Evolutionary conservation across 768 basidiomycete genomes (phyloP), one percentile per base, ranked within the genome.

Genomic region (Sporobolomyces roseus): DNA sequence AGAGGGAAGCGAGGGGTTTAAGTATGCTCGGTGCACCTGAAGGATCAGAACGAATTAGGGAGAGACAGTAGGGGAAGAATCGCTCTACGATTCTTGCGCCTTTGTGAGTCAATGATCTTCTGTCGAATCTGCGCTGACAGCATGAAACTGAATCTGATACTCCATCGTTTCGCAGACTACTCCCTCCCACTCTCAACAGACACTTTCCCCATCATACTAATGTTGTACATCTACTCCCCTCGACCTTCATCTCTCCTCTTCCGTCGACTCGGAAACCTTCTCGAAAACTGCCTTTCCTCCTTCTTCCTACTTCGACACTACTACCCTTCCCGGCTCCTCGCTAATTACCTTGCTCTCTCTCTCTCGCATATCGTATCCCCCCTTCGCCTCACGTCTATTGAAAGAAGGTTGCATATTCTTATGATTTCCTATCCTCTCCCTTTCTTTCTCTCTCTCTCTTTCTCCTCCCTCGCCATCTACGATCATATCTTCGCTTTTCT

Each of bases 1-100:
- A 69, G 50, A 35, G 62, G 13, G 56, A 66, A 52, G 61, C 61
- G 36, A 41, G 62, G 36, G 61, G 59, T n/a, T 27, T 63, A 23
- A 61, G 62, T 35, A 23, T 64, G 51, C 54, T 29, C 10, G 51
- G 51, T 23, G 30, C 49, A 13, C 21, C 21, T 23, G 49, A 50
- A 27, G 32, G 10, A 33, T 10, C 9, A 23, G 13, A 23, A 46
- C 45, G 21, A 13, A 6, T 13, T 6, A 10, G 21, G 23, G 45
- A 23, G 21, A 46, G 45, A 41, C 17, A 41, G 38, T 41, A 41
- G 9, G n/a, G n/a, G n/a, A n/a, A n/a, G n/a, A n/a, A n/a, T n/a
- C n/a, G n/a, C n/a, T n/a, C n/a, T n/a, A n/a, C n/a, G n/a, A n/a
- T n/a, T n/a, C n/a, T n/a, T n/a, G n/a, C n/a, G n/a, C n/a, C n/a